A percentile compares a stretch with the other conserved stretches of the same genome.
Evolutionary conservation across 2,329 filamentous ascomycete species (phyloP).

Genomic region (Fusarium tricinctum): DNA sequence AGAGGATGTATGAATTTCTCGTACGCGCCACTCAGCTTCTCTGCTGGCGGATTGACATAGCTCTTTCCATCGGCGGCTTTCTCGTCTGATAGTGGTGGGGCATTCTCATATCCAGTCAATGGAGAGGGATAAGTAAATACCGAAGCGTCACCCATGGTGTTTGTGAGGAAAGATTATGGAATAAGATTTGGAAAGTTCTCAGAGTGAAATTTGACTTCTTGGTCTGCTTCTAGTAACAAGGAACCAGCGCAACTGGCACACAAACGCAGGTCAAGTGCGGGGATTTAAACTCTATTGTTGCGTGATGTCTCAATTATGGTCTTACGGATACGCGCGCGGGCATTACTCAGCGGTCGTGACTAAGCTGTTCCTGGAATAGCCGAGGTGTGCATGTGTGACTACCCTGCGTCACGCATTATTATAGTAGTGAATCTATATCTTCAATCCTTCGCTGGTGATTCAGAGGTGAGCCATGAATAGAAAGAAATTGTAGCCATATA

Average conservation of each 20-base stretch:
- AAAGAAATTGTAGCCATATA: too few relatives aligned
- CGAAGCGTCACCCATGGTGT: slow-evolving; percentile 39
- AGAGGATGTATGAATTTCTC: slow-evolving; percentile 77
- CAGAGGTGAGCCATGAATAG: too few relatives aligned
- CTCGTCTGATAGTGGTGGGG: slow-evolving; percentile 70
- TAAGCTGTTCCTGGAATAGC: background rate
- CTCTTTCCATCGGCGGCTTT: slow-evolving; percentile 82
- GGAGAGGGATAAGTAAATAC: slow-evolving; percentile 60
- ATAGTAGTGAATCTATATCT: too few relatives aligned
- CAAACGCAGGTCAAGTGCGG: background rate
- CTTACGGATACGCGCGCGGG: background rate
- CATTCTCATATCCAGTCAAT: slow-evolving; percentile 68
- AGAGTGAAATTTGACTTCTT: background rate
- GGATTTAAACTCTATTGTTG: background rate
- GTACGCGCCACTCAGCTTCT: slow-evolving; percentile 76
- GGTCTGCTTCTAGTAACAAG: background rate
- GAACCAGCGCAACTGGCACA: background rate
- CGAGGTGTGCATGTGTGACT: too few relatives aligned
- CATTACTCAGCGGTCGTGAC: background rate
- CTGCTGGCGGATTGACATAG: slow-evolving; percentile 74
- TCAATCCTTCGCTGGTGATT: too few relatives aligned
- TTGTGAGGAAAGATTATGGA: background rate
- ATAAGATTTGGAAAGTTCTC: background rate
- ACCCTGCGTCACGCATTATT: too few relatives aligned
- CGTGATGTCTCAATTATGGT: background rate